Base-by-base conservation (phyloP, 2,329 filamentous ascomycete genomes). In the Fusarium pseudonygamai region DNA sequence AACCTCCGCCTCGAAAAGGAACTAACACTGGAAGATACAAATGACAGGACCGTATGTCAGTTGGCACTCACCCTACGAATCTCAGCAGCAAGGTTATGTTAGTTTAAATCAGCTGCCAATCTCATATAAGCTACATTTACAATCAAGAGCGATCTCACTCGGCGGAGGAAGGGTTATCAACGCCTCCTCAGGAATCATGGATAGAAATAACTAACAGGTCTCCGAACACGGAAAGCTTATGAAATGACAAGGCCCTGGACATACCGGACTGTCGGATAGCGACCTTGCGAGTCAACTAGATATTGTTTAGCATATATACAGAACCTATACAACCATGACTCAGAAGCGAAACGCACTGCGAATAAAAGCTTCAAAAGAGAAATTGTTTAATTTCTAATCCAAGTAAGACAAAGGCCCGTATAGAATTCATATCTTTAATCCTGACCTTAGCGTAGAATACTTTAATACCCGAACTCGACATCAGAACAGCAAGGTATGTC, bases 401-500 rank as follows among this genome's bases (percentile, higher is more conserved):
- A 13, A 26, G 42, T 26, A 9, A 45, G 3, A 6, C 0, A 20
- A 26, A 45, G 16, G 12, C 24, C 9, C 14, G 2, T 16, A 0
- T 45, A 1, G 4, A 45, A 0, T 26, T 6, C 20, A 5, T 4
- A 26, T 7, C 20, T 20, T 5, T 26, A 3, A 26, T 26, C 43
- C 2, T 45, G 7, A 5, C 5, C 26, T 14, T 0, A 14, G 12
- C 26, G 16, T 26, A 45, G 0, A 6, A 20, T 7, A 20, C 7
- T 6, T 2, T 5, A 1, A 20, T 0, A 26, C 0, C 2, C 0
- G 3, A 6, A 12, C 24, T 6, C 5, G 14, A 45, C 4, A 45
- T 45, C 12, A 45, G 0, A 5, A 14, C 11, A 14, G 5, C 11
- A 45, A 26, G 24, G 16, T 36, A 36, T 18, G 18, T 28, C 18